phyloP scores from a whole-genome alignment of 2,329 filamentous ascomycete species.

The Botrytis deweyae region DNA sequence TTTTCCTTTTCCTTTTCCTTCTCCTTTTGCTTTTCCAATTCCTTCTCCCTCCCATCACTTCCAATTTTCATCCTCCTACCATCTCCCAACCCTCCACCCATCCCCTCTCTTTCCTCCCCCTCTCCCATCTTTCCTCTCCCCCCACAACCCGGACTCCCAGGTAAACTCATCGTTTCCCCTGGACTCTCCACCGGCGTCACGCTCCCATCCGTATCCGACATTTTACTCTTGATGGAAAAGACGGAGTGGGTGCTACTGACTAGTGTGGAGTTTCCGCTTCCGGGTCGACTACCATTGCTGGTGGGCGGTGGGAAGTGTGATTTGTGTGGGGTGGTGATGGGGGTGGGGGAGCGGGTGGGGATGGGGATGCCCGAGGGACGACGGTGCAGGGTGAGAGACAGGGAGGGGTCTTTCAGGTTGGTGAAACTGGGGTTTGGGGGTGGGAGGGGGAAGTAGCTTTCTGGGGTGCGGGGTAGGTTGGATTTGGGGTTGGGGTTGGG shows the following conservation, averaged over 20 bases:
- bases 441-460: slow-evolving; percentile 3
- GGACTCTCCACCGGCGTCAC: slow-evolving; percentile 26
- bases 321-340: slow-evolving; percentile 19
- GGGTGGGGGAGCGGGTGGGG: slow-evolving; percentile 26
- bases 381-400: neutral
- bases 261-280: slow-evolving; percentile 28
- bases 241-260: slow-evolving; percentile 27
- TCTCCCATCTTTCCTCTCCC: neutral
- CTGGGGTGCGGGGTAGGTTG: neutral
- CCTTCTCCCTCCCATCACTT: neutral
- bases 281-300: slow-evolving; percentile 15
- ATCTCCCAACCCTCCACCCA: neutral
- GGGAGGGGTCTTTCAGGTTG: neutral
- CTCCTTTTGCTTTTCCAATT: neutral
- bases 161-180: slow-evolving; percentile 24
- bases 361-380: slow-evolving; percentile 18
- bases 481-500: neutral
- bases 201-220: slow-evolving; percentile 27
- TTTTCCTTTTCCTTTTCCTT: neutral
- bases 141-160: slow-evolving; percentile 24
- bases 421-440: slow-evolving; percentile 20
- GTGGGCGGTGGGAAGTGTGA: neutral
- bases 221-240: slow-evolving; percentile 26
- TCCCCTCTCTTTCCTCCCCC: neutral
- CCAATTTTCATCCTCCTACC: neutral